Evolutionary conservation across 768 basidiomycete species (phyloP).

Genomic region (Suillus hirtellus): DNA sequence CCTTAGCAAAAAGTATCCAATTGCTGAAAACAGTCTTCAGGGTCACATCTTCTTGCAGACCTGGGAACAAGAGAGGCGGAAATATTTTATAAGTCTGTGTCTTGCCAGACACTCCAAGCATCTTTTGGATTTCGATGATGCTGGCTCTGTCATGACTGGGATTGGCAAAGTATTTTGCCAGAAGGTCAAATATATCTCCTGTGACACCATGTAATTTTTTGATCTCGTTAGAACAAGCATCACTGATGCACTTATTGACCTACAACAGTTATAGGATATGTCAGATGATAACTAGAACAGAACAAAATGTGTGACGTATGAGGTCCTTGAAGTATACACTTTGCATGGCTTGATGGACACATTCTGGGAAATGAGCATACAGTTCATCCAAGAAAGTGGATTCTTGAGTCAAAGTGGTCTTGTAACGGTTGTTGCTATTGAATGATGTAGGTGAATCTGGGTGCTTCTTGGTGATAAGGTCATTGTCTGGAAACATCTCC

Average conservation of each 20-base stretch:
- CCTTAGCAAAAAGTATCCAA: background rate
- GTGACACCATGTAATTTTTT: background rate
- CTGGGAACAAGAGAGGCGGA: background rate
- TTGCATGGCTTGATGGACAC: background rate
- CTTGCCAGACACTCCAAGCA: slow-evolving; percentile 3
- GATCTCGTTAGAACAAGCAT: slow-evolving; percentile 1
- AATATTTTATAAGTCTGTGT: background rate
- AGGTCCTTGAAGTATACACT: slow-evolving; percentile 6
- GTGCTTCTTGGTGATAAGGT: background rate
- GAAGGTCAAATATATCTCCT: slow-evolving; percentile 8
- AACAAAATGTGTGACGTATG: background rate
- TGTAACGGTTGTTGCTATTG: background rate
- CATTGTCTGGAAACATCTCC: background rate
- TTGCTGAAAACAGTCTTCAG: background rate
- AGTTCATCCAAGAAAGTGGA: background rate
- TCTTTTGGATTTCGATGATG: background rate
- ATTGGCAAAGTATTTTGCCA: background rate
- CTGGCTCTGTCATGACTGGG: background rate
- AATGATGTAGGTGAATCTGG: background rate
- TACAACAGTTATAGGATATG: background rate
- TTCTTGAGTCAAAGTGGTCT: background rate
- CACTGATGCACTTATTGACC: background rate
- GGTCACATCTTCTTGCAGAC: background rate
- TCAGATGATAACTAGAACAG: background rate
- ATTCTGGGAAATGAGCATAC: background rate